Evolutionary conservation across 768 basidiomycete species (phyloP).

Genomic region (Chalciporus chontae): DNA sequence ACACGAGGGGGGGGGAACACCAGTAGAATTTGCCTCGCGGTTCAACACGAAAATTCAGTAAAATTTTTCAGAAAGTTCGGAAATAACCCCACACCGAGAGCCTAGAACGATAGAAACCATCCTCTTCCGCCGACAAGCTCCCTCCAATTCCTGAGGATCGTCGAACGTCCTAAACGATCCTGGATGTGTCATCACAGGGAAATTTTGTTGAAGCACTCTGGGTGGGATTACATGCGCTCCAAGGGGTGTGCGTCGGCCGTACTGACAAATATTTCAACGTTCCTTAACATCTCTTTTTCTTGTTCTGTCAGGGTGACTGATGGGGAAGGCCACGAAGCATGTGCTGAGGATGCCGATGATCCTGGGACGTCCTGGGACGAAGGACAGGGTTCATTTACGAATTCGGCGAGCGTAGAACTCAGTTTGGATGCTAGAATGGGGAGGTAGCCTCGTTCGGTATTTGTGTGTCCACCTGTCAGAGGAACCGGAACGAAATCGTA

Average conservation of each 20-base stretch:
- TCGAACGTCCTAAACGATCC: background rate
- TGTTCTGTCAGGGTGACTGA: conserved; percentile 30
- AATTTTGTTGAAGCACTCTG: background rate
- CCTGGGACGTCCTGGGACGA: conserved; percentile 1
- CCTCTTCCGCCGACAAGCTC: background rate
- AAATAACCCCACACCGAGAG: conserved; percentile 2
- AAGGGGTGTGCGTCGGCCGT: conserved; percentile 73
- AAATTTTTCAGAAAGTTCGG: background rate
- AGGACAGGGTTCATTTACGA: conserved; percentile 20
- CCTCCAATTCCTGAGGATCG: conserved; percentile 3
- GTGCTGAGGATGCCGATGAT: conserved; percentile 26
- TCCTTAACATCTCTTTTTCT: conserved; percentile 23
- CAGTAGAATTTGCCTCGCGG: background rate
- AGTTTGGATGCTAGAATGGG: conserved; percentile 68
- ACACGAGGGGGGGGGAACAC: background rate
- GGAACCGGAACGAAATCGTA: conserved; percentile 14
- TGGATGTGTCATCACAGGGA: background rate
- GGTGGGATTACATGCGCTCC: conserved; percentile 46
- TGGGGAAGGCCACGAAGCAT: conserved; percentile 10
- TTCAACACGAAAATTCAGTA: background rate
- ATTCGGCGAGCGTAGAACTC: conserved; percentile 42
- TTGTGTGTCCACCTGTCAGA: conserved; percentile 80
- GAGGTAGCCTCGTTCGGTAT: conserved; percentile 94
- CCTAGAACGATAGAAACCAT: background rate
- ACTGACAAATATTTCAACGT: conserved; percentile 67